phyloP scores from a whole-genome alignment of 139 green algal species.

The Chlorella ohadii region DNA sequence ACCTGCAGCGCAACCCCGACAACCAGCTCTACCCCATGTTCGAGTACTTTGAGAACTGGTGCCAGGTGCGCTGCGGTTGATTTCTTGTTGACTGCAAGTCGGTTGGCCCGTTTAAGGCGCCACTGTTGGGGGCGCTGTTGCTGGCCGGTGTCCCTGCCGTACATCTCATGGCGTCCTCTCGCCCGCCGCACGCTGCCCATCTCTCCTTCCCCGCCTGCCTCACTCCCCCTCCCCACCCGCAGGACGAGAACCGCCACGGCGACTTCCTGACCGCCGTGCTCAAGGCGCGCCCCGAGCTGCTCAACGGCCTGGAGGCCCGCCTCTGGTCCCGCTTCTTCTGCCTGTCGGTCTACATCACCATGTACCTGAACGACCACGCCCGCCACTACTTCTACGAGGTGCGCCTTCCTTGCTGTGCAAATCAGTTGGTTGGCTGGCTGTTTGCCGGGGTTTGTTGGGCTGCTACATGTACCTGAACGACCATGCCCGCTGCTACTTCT shows the following conservation, averaged over 20 bases:
- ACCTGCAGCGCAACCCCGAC: constrained; percentile 96
- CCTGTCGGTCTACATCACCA: constrained; percentile 99
- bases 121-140: too few species aligned
- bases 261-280: constrained; percentile 96
- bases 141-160: too few species aligned
- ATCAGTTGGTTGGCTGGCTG: too few species aligned
- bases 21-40: constrained; percentile 99
- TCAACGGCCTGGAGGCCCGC: constrained; percentile 61
- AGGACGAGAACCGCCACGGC: constrained; percentile 90
- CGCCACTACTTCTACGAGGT: constrained; percentile 88
- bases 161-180: too few species aligned
- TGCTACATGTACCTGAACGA: too few species aligned
- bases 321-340: constrained; percentile 99
- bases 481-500: too few species aligned
- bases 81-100: too few species aligned
- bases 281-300: constrained; percentile 90
- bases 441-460: too few species aligned
- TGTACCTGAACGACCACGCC: constrained; percentile 99
- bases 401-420: neutral
- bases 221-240: neutral
- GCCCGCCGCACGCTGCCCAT: too few species aligned
- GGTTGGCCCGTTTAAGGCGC: too few species aligned
- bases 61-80: neutral
- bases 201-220: too few species aligned
- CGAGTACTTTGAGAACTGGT: constrained; percentile 99